Evolutionary conservation across 345 rosid genomes (phyloP).

Genomic region (Hirschfeldia incana): DNA sequence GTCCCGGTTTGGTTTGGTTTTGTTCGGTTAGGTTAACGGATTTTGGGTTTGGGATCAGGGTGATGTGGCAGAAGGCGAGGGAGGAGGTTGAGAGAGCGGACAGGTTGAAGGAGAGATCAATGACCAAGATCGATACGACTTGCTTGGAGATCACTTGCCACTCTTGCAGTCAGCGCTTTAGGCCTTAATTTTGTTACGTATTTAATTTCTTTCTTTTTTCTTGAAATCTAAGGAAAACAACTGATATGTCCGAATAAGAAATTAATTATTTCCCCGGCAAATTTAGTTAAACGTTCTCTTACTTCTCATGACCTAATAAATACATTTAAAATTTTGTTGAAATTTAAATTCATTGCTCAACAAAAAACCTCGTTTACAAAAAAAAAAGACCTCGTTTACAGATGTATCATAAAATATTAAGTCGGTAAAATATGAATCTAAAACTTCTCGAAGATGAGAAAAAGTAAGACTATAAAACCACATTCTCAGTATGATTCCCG

Average conservation of each 20-base stretch:
- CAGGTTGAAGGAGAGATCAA: constrained; percentile 75
- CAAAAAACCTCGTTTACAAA: neutral
- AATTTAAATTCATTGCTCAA: neutral
- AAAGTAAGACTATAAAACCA: neutral
- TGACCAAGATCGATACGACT: constrained; percentile 62
- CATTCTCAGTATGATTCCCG: too few relatives aligned
- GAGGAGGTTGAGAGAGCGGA: constrained; percentile 85
- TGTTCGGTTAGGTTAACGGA: neutral
- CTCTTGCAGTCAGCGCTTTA: constrained; percentile 91
- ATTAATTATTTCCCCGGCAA: neutral
- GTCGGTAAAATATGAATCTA: too few relatives aligned
- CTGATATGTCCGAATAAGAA: constrained; percentile 9
- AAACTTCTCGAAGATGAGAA: neutral
- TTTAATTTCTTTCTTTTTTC: neutral
- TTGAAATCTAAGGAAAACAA: constrained; percentile 23
- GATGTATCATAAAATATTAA: too few relatives aligned
- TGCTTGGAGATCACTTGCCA: constrained; percentile 98
- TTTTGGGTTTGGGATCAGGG: constrained; percentile 34
- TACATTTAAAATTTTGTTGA: neutral
- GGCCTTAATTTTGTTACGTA: constrained; percentile 44
- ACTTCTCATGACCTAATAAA: neutral
- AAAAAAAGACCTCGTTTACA: neutral
- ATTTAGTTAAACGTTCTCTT: neutral
- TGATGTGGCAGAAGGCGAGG: constrained; percentile 85
- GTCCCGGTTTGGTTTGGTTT: neutral